Percentiles rank a stretch among this genome's conserved stretches.
Evolutionary conservation across 768 basidiomycete genomes (phyloP).

Genomic region (Auriscalpium vulgare): DNA sequence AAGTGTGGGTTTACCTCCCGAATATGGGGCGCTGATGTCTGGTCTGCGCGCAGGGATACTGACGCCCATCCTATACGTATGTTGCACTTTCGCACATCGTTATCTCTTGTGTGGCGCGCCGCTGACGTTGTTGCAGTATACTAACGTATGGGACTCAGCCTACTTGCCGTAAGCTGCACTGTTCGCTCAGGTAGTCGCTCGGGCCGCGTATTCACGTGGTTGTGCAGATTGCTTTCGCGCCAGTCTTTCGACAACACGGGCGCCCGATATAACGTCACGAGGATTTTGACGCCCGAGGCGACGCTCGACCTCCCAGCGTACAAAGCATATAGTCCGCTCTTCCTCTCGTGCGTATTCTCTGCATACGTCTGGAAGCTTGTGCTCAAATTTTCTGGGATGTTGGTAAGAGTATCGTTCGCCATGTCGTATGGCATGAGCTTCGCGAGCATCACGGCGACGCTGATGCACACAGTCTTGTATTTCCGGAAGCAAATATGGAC

Average conservation of each 20-base stretch:
- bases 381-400: conserved; percentile 5
- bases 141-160: conserved; percentile 28
- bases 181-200: not conserved
- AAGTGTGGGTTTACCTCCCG: conserved; percentile 3
- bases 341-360: conserved; percentile 43
- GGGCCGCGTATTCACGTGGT: not conserved
- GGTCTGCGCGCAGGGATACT: conserved; percentile 26
- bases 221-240: conserved; percentile 32
- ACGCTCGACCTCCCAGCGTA: conserved; percentile 31
- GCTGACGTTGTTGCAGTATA: conserved; percentile 18
- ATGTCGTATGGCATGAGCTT: conserved; percentile 72
- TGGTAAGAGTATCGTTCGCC: conserved; percentile 49
- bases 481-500: conserved; percentile 36
- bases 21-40: not conserved
- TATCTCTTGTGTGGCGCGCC: not conserved
- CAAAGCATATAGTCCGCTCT: conserved; percentile 35
- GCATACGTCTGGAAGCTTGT: conserved; percentile 38
- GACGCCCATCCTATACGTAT: conserved; percentile 28
- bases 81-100: not conserved
- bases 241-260: conserved; percentile 38
- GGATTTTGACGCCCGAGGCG: conserved; percentile 28
- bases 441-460: conserved; percentile 36
- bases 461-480: conserved; percentile 38
- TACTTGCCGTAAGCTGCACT: conserved; percentile 27
- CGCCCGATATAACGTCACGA: conserved; percentile 30